Conservation (phyloP, 1,284 basidiomycete genomes). For the Trichosporon sp. region DNA sequence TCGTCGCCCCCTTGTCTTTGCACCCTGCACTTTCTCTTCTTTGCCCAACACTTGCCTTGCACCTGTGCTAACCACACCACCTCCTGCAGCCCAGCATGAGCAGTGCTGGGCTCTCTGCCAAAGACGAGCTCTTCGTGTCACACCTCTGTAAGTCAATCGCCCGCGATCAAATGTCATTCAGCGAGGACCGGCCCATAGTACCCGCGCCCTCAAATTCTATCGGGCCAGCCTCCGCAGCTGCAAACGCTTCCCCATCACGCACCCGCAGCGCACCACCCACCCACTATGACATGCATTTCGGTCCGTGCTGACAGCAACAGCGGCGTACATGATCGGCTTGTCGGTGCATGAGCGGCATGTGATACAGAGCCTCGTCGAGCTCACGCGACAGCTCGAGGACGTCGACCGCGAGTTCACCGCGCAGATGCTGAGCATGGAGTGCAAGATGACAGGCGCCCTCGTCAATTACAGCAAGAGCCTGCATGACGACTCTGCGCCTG, state of each 20-base stretch:
- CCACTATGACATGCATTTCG: too few species aligned
- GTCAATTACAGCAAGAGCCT: neutral
- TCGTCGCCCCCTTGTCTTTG: neutral
- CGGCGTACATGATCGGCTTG: neutral
- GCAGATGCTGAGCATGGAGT: slow-evolving; percentile 4
- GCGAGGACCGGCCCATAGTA: neutral
- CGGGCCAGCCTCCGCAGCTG: neutral
- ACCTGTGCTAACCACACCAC: neutral
- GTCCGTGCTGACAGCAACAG: neutral
- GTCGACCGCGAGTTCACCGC: slow-evolving; percentile 1
- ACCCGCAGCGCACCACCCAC: neutral
- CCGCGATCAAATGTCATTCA: neutral
- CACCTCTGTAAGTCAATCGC: neutral
- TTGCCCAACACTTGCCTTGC: neutral
- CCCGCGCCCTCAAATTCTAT: neutral
- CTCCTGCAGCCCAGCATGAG: neutral
- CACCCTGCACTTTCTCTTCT: neutral
- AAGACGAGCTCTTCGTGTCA: neutral
- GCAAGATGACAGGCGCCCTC: neutral
- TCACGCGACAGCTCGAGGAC: neutral
- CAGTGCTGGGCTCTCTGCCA: neutral
- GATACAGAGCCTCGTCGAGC: neutral
- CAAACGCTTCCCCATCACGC: neutral
- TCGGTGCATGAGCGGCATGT: neutral
- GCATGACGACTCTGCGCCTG: neutral